Evolutionary conservation across 306 rosid species (phyloP).

Genomic region (Lathyrus oleraceus): DNA sequence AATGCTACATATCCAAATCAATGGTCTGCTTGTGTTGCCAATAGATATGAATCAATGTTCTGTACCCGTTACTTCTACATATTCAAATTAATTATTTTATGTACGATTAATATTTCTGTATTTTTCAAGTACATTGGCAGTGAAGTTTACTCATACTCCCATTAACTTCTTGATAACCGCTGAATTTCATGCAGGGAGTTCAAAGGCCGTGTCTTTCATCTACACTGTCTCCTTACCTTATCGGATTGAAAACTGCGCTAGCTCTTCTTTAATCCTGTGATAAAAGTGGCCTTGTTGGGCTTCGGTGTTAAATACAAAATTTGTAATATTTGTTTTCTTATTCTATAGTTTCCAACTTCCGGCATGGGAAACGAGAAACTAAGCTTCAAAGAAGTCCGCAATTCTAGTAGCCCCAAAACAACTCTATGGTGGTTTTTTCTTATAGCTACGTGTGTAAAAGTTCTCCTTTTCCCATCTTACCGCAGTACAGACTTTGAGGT

Average conservation of each 20-base stretch:
- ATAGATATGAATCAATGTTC: slow-evolving; percentile 14
- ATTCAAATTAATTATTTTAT: slow-evolving; percentile 16
- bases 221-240: neutral
- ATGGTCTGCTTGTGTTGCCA: slow-evolving; percentile 7
- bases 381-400: slow-evolving; percentile 28
- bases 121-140: neutral
- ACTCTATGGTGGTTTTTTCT: slow-evolving; percentile 67
- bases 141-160: neutral
- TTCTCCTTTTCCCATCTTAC: slow-evolving; percentile 78
- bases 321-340: neutral
- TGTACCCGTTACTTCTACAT: slow-evolving; percentile 3
- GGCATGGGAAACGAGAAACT: slow-evolving; percentile 44
- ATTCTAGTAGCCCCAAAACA: slow-evolving; percentile 25
- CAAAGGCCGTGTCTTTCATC: slow-evolving; percentile 10
- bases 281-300: neutral
- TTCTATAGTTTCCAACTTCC: neutral
- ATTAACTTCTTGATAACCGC: slow-evolving; percentile 4
- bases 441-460: slow-evolving; percentile 61
- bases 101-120: neutral
- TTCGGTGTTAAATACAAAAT: slow-evolving; percentile 14
- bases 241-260: slow-evolving; percentile 17
- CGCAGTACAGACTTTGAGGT: slow-evolving; percentile 90
- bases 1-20: slow-evolving; percentile 2
- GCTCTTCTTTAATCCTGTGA: neutral
- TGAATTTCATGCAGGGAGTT: slow-evolving; percentile 39